Percentiles rank a stretch among this genome's conserved stretches.
Conservation (phyloP, 352 stramenopile genomes). For the Phytophthora syringae region DNA sequence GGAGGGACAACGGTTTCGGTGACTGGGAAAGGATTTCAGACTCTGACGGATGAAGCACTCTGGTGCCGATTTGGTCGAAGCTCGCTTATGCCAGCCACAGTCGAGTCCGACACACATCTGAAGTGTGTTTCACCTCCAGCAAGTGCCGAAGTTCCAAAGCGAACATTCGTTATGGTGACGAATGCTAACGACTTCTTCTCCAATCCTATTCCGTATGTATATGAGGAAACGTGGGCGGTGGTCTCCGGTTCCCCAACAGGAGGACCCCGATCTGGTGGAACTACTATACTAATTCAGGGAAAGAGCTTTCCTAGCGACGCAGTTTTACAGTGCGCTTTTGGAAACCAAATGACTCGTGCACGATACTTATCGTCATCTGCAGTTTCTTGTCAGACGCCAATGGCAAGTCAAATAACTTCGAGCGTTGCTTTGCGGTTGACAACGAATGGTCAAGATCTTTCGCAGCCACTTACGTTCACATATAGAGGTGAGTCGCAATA, state of each 20-base stretch:
- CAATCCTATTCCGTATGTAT: slow-evolving; percentile 62
- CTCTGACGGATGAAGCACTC: slow-evolving; percentile 30
- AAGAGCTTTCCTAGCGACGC: slow-evolving; percentile 37
- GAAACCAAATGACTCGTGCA: slow-evolving; percentile 17
- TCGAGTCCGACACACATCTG: slow-evolving; percentile 50
- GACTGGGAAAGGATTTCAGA: slow-evolving; percentile 49
- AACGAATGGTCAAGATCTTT: slow-evolving; percentile 67
- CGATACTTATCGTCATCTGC: slow-evolving; percentile 33
- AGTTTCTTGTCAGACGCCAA: slow-evolving; percentile 36
- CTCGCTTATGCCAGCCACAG: slow-evolving; percentile 26
- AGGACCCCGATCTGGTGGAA: slow-evolving; percentile 45
- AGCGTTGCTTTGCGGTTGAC: slow-evolving; percentile 51
- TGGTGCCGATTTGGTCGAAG: slow-evolving; percentile 68
- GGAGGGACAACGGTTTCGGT: slow-evolving; percentile 57
- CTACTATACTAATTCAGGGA: slow-evolving; percentile 42
- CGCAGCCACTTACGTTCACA: slow-evolving; percentile 37
- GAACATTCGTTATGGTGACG: slow-evolving; percentile 64
- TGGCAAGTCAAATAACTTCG: neutral
- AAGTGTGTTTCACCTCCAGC: slow-evolving; percentile 45
- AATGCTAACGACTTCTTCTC: slow-evolving; percentile 60
- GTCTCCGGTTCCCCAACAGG: slow-evolving; percentile 26
- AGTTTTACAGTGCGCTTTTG: slow-evolving; percentile 47
- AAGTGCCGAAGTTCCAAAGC: slow-evolving; percentile 22
- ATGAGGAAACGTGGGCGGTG: slow-evolving; percentile 50
- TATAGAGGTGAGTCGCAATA: slow-evolving; percentile 51